Percentiles rank a stretch among this genome's conserved stretches.
Evolutionary conservation across 148 eudicot genomes (phyloP).

Genomic region (Vaccinium myrtillus): DNA sequence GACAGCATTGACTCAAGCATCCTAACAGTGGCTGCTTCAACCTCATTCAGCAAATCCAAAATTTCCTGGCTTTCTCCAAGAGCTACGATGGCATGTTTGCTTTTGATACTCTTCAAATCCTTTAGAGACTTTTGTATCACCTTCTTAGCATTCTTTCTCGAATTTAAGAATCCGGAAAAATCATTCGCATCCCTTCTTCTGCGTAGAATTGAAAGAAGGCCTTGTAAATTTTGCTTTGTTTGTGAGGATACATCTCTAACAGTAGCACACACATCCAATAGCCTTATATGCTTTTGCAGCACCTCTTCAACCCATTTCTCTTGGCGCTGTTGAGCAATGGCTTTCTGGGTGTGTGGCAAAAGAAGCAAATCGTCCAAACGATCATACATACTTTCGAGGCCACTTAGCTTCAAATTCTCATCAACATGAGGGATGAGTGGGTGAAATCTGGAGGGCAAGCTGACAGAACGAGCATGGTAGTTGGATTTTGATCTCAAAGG

Average conservation of each 20-base stretch:
- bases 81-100: not conserved
- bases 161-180: not conserved
- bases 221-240: constrained; percentile 17
- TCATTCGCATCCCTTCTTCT: not conserved
- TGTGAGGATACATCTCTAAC: constrained; percentile 20
- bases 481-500: constrained; percentile 7
- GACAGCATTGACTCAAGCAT: constrained; percentile 22
- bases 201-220: not conserved
- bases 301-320: constrained; percentile 22
- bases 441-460: constrained; percentile 25
- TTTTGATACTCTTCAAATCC: constrained; percentile 2
- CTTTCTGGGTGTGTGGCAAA: constrained; percentile 24
- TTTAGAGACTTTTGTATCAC: not conserved
- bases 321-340: constrained; percentile 4
- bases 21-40: constrained; percentile 20
- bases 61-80: not conserved
- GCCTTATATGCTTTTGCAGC: not conserved
- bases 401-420: constrained; percentile 2
- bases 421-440: not conserved
- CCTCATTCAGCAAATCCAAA: constrained; percentile 19
- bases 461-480: constrained; percentile 29
- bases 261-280: not conserved
- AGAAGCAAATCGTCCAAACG: constrained; percentile 26
- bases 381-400: constrained; percentile 35
- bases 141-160: constrained; percentile 7